These are phyloP conservation scores for Calamus simplicifolius DNA, from an alignment of 176 grass and related monocot genomes.

Conservation along the genomic window DNA sequence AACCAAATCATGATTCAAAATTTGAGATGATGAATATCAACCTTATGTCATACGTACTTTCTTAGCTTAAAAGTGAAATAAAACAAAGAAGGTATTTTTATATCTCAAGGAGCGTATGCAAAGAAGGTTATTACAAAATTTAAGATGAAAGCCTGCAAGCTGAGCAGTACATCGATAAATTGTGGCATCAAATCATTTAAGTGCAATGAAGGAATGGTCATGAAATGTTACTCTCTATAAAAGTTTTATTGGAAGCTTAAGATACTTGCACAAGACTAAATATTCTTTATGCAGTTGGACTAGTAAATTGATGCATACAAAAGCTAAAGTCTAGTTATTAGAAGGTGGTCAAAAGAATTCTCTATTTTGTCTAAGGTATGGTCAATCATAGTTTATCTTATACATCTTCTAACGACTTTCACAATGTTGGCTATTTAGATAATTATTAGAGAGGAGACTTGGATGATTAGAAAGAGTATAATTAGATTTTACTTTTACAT, in stretches of 20 bases:
- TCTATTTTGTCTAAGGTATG: too few species aligned
- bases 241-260: neutral
- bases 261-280: neutral
- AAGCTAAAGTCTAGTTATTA: neutral
- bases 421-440: too few species aligned
- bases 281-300: neutral
- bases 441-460: too few species aligned
- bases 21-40: neutral
- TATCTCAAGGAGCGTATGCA: neutral
- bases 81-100: neutral
- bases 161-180: neutral
- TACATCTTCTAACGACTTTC: too few species aligned
- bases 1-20: neutral
- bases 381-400: too few species aligned
- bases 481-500: too few species aligned
- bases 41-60: neutral
- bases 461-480: too few species aligned
- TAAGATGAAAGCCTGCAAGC: neutral
- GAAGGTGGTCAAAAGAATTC: neutral
- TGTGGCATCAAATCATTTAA: neutral
- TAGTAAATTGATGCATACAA: neutral
- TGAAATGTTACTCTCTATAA: neutral
- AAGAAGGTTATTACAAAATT: neutral
- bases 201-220: neutral
- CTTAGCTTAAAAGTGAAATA: neutral